Evolutionary conservation across 2,329 filamentous ascomycete genomes (phyloP).

Genomic region (Fusarium chaquense): DNA sequence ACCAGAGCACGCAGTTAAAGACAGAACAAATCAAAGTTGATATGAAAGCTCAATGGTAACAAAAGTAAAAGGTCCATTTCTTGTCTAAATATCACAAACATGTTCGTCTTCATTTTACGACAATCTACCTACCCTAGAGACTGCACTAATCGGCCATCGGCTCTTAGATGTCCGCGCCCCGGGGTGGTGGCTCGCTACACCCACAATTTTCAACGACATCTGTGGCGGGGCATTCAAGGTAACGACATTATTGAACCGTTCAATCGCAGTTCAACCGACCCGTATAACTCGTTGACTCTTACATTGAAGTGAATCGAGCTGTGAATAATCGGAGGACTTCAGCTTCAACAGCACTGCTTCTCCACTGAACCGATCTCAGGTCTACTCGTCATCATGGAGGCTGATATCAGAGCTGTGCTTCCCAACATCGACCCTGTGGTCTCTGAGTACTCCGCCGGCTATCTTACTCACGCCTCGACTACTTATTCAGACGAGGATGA

Average conservation of each 20-base stretch:
- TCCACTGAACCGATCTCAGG: background rate
- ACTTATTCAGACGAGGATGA: constrained; percentile 82
- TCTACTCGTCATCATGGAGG: constrained; percentile 73
- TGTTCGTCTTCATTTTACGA: background rate
- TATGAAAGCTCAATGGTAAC: background rate
- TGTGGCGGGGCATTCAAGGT: constrained; percentile 41
- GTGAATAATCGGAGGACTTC: background rate
- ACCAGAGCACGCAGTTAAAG: too few species aligned
- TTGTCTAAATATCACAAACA: background rate
- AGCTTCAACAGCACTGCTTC: background rate
- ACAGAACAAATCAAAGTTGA: too few species aligned
- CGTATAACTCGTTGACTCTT: background rate
- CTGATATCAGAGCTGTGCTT: constrained; percentile 85
- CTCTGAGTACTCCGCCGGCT: constrained; percentile 93
- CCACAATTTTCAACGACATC: constrained; percentile 48
- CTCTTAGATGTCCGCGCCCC: constrained; percentile 21
- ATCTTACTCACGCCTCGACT: constrained; percentile 92
- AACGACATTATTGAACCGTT: constrained; percentile 36
- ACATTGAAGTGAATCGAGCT: background rate
- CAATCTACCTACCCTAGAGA: constrained; percentile 24
- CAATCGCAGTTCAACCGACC: constrained; percentile 10
- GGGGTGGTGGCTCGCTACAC: constrained; percentile 22
- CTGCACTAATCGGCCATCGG: constrained; percentile 35
- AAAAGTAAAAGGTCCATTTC: constrained; percentile 1
- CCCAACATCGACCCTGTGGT: constrained; percentile 90